Percentiles rank a stretch among this genome's conserved stretches.
These are phyloP conservation scores for Candida pseudoglaebosa DNA, from an alignment of 805 yeast genomes.

Conservation along the genomic window DNA sequence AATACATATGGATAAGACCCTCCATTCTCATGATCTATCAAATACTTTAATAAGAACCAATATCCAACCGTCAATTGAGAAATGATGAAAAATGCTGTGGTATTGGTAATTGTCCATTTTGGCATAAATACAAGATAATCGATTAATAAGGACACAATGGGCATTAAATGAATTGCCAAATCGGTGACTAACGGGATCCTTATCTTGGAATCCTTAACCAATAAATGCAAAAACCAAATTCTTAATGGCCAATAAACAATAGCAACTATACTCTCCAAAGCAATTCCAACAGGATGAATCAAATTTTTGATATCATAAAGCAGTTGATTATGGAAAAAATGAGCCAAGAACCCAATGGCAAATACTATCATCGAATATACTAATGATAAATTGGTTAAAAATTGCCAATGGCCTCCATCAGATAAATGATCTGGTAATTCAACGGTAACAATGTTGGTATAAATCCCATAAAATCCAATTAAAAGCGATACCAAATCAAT, in stretches of 20 bases:
- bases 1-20: constrained; percentile 67
- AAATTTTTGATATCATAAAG: constrained; percentile 34
- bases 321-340: constrained; percentile 17
- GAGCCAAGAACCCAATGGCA: constrained; percentile 35
- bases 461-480: constrained; percentile 27
- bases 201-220: constrained; percentile 34
- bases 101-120: constrained; percentile 31
- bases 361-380: constrained; percentile 43
- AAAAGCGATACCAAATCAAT: constrained; percentile 22
- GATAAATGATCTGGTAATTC: constrained; percentile 47
- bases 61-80: constrained; percentile 42
- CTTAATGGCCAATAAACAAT: constrained; percentile 67
- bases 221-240: constrained; percentile 46
- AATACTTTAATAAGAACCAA: constrained; percentile 47
- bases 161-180: constrained; percentile 56
- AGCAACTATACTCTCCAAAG: constrained; percentile 59
- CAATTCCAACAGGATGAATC: constrained; percentile 52
- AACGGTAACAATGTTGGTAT: constrained; percentile 13
- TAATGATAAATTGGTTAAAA: constrained; percentile 65
- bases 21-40: constrained; percentile 44
- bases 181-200: constrained; percentile 50
- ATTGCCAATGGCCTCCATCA: constrained; percentile 67
- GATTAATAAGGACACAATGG: constrained; percentile 45
- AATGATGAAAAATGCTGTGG: constrained; percentile 38
- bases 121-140: constrained; percentile 57